Evolutionary conservation across 2,329 filamentous ascomycete species (phyloP).

Genomic region (Calonectria honghensis): DNA sequence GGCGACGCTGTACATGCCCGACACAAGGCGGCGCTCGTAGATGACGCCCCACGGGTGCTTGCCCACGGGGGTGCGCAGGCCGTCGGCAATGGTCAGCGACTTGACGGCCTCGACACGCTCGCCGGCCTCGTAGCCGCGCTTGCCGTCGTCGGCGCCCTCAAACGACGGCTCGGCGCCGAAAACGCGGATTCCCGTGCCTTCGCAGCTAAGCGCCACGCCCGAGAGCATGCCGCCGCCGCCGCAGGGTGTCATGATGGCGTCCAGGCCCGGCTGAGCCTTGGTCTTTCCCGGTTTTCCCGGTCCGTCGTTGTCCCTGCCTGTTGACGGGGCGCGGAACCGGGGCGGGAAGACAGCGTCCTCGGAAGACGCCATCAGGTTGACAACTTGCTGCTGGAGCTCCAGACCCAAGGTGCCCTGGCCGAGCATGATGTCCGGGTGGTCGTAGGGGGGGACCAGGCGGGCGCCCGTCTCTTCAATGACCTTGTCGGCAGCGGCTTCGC

Average conservation of each 20-base stretch:
- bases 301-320: conserved; percentile 47
- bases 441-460: conserved; percentile 90
- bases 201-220: conserved; percentile 85
- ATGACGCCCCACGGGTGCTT: conserved; percentile 85
- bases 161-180: conserved; percentile 92
- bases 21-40: conserved; percentile 81
- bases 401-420: conserved; percentile 94
- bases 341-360: conserved; percentile 44
- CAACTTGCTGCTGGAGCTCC: conserved; percentile 86
- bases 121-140: conserved; percentile 80
- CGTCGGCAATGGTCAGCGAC: conserved; percentile 90
- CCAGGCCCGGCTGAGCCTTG: conserved; percentile 64
- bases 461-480: conserved; percentile 84
- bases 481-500: conserved; percentile 83
- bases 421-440: conserved; percentile 92
- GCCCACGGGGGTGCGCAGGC: conserved; percentile 89
- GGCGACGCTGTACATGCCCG: conserved; percentile 81
- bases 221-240: conserved; percentile 93
- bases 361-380: conserved; percentile 66
- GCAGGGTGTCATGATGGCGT: conserved; percentile 87
- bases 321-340: conserved; percentile 46
- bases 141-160: conserved; percentile 89
- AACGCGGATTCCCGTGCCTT: conserved; percentile 82
- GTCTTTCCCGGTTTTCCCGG: conserved; percentile 35
- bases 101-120: conserved; percentile 80